Base-by-base conservation (phyloP, 2,329 filamentous ascomycete genomes). In the Clarireedia monteithiana region DNA sequence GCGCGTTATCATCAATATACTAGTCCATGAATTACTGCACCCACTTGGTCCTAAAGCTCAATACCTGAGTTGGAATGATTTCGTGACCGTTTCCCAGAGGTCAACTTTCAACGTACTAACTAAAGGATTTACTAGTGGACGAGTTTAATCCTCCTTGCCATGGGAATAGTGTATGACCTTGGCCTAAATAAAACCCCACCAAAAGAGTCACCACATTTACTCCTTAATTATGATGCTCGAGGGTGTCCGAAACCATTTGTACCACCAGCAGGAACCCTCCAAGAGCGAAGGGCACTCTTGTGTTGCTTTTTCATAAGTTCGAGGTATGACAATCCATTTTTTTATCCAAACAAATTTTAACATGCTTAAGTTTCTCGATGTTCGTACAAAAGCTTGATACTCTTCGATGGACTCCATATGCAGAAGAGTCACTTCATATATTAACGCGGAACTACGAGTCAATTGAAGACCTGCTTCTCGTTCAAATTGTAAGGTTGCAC, bases 331-430 rank as follows among this genome's bases (percentile, higher is more conserved):
- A 17, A 54, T 67, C 64, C 17, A 30, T 36, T 15, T 1, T n/a
- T 2, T 1, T 17, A 24, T 45, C 2, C 26, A 42, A 38, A 26
- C 36, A 50, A 26, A 50, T 24, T 17, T 15, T 38, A 65, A 54
- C 48, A 65, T 66, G 4, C 62, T 50, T 5, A 53, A 74, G 70
- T 57, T 66, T 67, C 55, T 66, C 70, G 48, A 69, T 64, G 2
- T 75, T 71, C 52, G 69, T 79, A 14, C 74, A 74, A 24, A 74
- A 75, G 47, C 71, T 75, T 50, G 79, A 83, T 52, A 63, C 74
- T 2, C 69, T 85, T 49, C 72, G 71, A 2, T 86, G 82, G 82
- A 83, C 76, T 0, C 61, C 75, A 1, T 75, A 82, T 51, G 76
- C 85, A 72, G 80, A 83, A 30, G 80, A 84, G 38, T 80, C 75